These are phyloP conservation scores for Ceratocystis cubensis DNA, from an alignment of 2,329 filamentous ascomycete genomes.

Conservation along the genomic window DNA sequence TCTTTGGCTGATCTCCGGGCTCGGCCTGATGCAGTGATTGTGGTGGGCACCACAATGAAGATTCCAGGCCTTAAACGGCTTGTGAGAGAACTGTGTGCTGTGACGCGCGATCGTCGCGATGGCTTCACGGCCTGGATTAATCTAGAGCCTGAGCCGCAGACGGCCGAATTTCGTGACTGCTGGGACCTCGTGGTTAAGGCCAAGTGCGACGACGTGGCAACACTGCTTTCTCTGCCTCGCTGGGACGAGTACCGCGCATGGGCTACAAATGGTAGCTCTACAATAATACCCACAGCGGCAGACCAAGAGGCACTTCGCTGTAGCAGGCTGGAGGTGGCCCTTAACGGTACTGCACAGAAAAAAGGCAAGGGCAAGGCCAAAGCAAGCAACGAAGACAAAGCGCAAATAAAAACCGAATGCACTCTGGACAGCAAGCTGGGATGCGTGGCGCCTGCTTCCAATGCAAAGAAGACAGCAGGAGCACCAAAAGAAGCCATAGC, in stretches of 20 bases:
- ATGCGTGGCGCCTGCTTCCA: slow-evolving; percentile 37
- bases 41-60: slow-evolving; percentile 90
- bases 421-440: slow-evolving; percentile 45
- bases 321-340: slow-evolving; percentile 27
- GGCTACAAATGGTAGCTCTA: slow-evolving; percentile 32
- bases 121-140: slow-evolving; percentile 94
- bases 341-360: slow-evolving; percentile 14
- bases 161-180: slow-evolving; percentile 75
- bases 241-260: slow-evolving; percentile 35
- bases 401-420: slow-evolving; percentile 29
- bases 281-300: slow-evolving; percentile 34
- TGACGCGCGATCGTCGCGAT: slow-evolving; percentile 68
- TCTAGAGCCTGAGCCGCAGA: slow-evolving; percentile 67
- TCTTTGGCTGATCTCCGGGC: slow-evolving; percentile 74
- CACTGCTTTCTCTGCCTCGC: slow-evolving; percentile 49
- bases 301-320: slow-evolving; percentile 33
- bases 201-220: slow-evolving; percentile 77
- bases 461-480: background rate
- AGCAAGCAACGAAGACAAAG: slow-evolving; percentile 29
- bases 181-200: slow-evolving; percentile 87
- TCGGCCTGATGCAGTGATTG: slow-evolving; percentile 80
- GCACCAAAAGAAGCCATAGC: background rate
- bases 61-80: slow-evolving; percentile 85
- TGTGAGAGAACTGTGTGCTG: slow-evolving; percentile 78
- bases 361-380: slow-evolving; percentile 23